A percentile compares a stretch with the other conserved stretches of the same genome.
These are phyloP conservation scores for Asterella californica DNA, from an alignment of 225 moss, liverwort and hornwort species.

Conservation along the genomic window DNA sequence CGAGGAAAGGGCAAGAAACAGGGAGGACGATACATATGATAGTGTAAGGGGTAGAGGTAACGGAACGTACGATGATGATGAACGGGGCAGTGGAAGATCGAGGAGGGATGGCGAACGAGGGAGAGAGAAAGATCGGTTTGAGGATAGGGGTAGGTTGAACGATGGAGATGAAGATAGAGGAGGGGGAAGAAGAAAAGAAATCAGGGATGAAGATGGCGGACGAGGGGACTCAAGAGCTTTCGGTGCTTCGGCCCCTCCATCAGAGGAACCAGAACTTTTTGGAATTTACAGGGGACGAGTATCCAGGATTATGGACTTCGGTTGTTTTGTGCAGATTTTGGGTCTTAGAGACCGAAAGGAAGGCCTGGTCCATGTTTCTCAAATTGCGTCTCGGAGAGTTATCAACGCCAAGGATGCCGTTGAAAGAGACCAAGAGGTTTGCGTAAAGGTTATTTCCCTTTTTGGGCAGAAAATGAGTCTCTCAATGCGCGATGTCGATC, in stretches of 20 bases:
- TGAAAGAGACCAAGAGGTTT: slow-evolving; percentile 92
- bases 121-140: slow-evolving; percentile 13
- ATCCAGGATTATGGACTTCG: slow-evolving; percentile 92
- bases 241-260: slow-evolving; percentile 30
- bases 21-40: slow-evolving; percentile 41
- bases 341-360: slow-evolving; percentile 85
- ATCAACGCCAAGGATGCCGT: slow-evolving; percentile 92
- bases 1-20: slow-evolving; percentile 16
- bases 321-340: slow-evolving; percentile 84
- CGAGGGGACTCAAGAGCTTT: slow-evolving; percentile 16
- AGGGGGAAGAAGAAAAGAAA: slow-evolving; percentile 19
- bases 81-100: slow-evolving; percentile 20
- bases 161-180: slow-evolving; percentile 39
- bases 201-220: slow-evolving; percentile 29
- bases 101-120: slow-evolving; percentile 28
- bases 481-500: slow-evolving; percentile 92
- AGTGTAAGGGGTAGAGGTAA: slow-evolving; percentile 23
- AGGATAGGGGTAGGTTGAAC: background rate
- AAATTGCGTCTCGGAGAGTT: slow-evolving; percentile 80
- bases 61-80: slow-evolving; percentile 18
- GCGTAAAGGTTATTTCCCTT: slow-evolving; percentile 88
- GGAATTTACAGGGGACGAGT: slow-evolving; percentile 80
- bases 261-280: slow-evolving; percentile 79
- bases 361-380: slow-evolving; percentile 81
- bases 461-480: slow-evolving; percentile 85